Evolutionary conservation across 441 rosid species (phyloP), one percentile per base, ranked within the genome.

Genomic region (Melianthus villosus): DNA sequence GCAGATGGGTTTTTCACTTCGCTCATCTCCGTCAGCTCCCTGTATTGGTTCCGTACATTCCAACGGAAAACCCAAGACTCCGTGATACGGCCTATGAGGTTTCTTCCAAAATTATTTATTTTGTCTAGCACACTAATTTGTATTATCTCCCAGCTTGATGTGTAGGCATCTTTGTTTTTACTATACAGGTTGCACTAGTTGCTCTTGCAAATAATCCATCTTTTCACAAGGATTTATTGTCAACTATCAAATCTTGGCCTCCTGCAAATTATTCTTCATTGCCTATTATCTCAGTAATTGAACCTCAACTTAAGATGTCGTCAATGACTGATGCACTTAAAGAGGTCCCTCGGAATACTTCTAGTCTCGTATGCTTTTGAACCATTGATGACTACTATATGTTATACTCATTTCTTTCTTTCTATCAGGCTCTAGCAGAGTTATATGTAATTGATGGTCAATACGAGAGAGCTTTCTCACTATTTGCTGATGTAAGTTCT

Each of bases 81-180:
- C 85, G 85, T 53, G 96, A 85, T 65, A 82, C 96, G 51, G 93
- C 77, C 51, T 91, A 91, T 57, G 99, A 91, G 96, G 99, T 82
- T n/a, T n/a, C n/a, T n/a, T n/a, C n/a, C n/a, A n/a, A n/a, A n/a
- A n/a, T n/a, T n/a, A n/a, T n/a, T n/a, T n/a, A n/a, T n/a, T n/a
- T n/a, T n/a, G n/a, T n/a, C n/a, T n/a, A n/a, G n/a, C n/a, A n/a
- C n/a, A n/a, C n/a, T n/a, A n/a, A n/a, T n/a, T n/a, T n/a, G n/a
- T n/a, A n/a, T n/a, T n/a, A n/a, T n/a, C n/a, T n/a, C n/a, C n/a
- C n/a, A n/a, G n/a, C n/a, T n/a, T n/a, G n/a, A n/a, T n/a, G n/a
- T n/a, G n/a, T n/a, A n/a, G n/a, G n/a, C n/a, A n/a, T 20, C 25
- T 29, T 53, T 13, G 50, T 55, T 61, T 15, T 36, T 28, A 32